Conservation (phyloP, 371 early-diverging fungal species). For the Fennellomyces sp. region DNA sequence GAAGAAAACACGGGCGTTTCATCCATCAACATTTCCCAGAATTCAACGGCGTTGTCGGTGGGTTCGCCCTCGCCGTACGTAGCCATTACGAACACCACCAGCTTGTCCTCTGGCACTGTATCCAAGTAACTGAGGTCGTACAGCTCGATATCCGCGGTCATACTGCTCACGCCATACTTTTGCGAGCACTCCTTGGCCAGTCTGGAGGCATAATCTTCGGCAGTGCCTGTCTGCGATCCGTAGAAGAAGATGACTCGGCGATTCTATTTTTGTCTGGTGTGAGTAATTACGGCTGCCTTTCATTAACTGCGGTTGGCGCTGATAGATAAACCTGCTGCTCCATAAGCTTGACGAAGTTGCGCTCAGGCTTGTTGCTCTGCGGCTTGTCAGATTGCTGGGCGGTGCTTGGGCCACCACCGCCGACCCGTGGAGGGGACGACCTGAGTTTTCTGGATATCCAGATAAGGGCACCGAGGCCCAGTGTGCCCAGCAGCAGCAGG, state of each 20-base stretch:
- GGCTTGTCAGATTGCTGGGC: neutral
- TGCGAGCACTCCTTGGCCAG: slow-evolving; percentile 82
- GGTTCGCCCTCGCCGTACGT: slow-evolving; percentile 94
- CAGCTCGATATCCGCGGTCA: slow-evolving; percentile 87
- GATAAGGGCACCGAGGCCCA: slow-evolving; percentile 13
- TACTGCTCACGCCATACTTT: slow-evolving; percentile 71
- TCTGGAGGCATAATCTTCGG: slow-evolving; percentile 93
- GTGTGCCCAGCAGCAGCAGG: slow-evolving; percentile 11
- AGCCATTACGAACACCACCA: slow-evolving; percentile 85
- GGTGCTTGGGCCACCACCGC: neutral
- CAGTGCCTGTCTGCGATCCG: slow-evolving; percentile 97
- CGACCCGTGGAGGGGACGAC: neutral
- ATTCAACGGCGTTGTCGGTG: slow-evolving; percentile 91
- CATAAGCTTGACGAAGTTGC: slow-evolving; percentile 69
- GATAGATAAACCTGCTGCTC: slow-evolving; percentile 62
- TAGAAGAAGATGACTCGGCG: slow-evolving; percentile 82
- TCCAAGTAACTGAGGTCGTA: slow-evolving; percentile 83
- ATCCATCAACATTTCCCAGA: slow-evolving; percentile 78
- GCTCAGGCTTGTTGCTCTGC: slow-evolving; percentile 34
- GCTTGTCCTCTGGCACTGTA: slow-evolving; percentile 58
- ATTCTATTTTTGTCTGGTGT: too few relatives aligned
- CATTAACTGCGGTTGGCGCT: neutral
- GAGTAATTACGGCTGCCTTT: neutral
- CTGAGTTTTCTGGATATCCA: neutral
- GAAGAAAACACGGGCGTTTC: slow-evolving; percentile 73